Conservation (phyloP, 805 yeast genomes). For the Helenozyma baotianmanensis region DNA sequence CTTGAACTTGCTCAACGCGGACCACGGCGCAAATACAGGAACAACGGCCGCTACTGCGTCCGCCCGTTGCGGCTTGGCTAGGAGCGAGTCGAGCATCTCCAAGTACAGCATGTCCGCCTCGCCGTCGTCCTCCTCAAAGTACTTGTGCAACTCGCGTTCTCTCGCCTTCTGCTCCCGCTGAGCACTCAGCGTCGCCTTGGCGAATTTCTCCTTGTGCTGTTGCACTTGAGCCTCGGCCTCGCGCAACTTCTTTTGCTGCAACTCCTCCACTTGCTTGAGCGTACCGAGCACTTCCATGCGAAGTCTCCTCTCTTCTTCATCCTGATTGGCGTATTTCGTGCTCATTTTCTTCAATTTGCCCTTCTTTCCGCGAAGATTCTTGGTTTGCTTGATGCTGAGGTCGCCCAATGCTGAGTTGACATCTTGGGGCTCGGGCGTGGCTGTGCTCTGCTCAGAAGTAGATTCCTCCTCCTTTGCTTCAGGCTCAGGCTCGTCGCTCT, state of each 20-base stretch:
- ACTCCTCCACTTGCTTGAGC: slow-evolving; percentile 49
- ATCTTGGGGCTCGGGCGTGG: background rate
- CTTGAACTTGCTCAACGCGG: slow-evolving; percentile 64
- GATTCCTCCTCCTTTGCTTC: slow-evolving; percentile 2
- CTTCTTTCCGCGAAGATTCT: slow-evolving; percentile 70
- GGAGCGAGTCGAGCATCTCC: slow-evolving; percentile 42
- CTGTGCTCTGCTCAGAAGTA: background rate
- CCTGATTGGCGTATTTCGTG: slow-evolving; percentile 83
- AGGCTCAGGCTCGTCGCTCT: too few species aligned
- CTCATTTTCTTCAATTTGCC: slow-evolving; percentile 79
- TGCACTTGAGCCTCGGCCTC: slow-evolving; percentile 15
- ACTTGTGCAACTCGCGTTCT: slow-evolving; percentile 40
- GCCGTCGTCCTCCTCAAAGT: slow-evolving; percentile 37
- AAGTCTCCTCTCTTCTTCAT: slow-evolving; percentile 74
- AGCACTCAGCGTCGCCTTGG: slow-evolving; percentile 31
- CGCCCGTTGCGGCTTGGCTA: slow-evolving; percentile 39
- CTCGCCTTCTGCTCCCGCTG: slow-evolving; percentile 43
- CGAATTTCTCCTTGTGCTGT: slow-evolving; percentile 23
- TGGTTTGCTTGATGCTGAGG: slow-evolving; percentile 23
- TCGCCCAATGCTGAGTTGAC: too few species aligned
- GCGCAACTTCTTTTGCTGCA: slow-evolving; percentile 16
- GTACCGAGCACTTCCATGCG: slow-evolving; percentile 85
- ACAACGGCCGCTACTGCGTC: slow-evolving; percentile 62
- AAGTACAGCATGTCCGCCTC: slow-evolving; percentile 28
- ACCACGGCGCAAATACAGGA: slow-evolving; percentile 94